A percentile compares a stretch with the other conserved stretches of the same genome.
Evolutionary conservation across 2,329 filamentous ascomycete genomes (phyloP).

Genomic region (Aspergillus felis): DNA sequence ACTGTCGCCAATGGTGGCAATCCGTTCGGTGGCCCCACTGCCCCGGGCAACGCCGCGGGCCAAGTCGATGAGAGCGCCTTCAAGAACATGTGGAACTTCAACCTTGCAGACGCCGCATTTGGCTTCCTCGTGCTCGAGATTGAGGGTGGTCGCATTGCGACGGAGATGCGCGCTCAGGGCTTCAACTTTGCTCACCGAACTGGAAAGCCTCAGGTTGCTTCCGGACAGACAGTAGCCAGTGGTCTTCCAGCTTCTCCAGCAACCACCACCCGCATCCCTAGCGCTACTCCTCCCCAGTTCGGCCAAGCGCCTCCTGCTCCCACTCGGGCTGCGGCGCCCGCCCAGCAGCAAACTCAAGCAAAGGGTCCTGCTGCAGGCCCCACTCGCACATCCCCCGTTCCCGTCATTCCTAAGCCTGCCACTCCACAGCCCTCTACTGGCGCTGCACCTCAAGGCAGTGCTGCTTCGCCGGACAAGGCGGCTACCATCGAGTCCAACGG

Average conservation of each 20-base stretch:
- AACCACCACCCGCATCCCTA: constrained; percentile 34
- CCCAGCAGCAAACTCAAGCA: constrained; percentile 27
- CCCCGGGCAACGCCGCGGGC: constrained; percentile 66
- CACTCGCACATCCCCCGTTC: constrained; percentile 39
- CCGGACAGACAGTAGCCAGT: constrained; percentile 20
- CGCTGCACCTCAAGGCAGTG: constrained; percentile 40
- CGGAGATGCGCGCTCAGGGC: constrained; percentile 96
- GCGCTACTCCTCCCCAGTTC: constrained; percentile 38
- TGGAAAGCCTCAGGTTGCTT: constrained; percentile 62
- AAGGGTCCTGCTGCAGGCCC: constrained; percentile 25
- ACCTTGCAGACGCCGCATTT: constrained; percentile 93
- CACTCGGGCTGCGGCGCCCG: constrained; percentile 17
- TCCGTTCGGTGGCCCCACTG: constrained; percentile 84
- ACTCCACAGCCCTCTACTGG: constrained; percentile 36
- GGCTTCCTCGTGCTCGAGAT: constrained; percentile 94
- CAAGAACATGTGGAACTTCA: constrained; percentile 99
- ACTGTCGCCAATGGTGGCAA: constrained; percentile 91
- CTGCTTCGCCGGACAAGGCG: constrained; percentile 47
- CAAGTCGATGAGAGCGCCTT: constrained; percentile 98
- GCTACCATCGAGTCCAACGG: constrained; percentile 51
- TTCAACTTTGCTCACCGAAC: constrained; percentile 98
- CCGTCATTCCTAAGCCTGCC: constrained; percentile 37
- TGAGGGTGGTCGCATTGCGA: constrained; percentile 91
- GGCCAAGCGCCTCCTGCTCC: constrained; percentile 38
- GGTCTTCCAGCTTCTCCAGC: constrained; percentile 29